Conservation (phyloP, 139 green algal species). For the Yamagishiella unicocca region DNA sequence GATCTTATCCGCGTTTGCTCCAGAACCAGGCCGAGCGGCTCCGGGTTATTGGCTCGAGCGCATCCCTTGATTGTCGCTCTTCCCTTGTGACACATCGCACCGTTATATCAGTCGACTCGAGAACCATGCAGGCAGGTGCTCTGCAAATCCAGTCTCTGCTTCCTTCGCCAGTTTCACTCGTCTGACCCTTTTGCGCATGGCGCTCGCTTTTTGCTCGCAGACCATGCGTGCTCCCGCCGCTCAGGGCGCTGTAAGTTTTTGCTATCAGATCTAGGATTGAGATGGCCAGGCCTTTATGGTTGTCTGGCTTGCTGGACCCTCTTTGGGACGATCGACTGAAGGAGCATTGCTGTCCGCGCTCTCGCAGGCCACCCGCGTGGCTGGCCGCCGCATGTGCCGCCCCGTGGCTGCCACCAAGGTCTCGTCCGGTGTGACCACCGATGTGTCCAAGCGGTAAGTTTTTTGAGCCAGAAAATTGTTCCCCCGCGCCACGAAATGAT, state of each 20-base stretch:
- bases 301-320: background rate
- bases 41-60: background rate
- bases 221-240: conserved; percentile 54
- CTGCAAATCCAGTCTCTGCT: background rate
- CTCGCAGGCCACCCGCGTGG: conserved; percentile 47
- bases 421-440: conserved; percentile 33
- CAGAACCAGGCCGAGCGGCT: conserved; percentile 19
- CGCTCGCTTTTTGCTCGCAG: conserved; percentile 42
- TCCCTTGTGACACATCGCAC: conserved; percentile 11
- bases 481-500: no score
- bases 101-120: background rate
- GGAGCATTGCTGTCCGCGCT: no score
- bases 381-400: conserved; percentile 46
- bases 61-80: background rate
- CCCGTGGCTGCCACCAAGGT: conserved; percentile 37
- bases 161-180: no score
- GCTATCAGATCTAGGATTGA: background rate
- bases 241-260: conserved; percentile 54
- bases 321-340: no score
- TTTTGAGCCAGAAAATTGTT: background rate
- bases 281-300: background rate
- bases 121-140: conserved; percentile 36
- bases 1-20: conserved; percentile 30
- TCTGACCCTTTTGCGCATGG: no score
- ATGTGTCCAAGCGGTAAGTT: conserved; percentile 44